Percentiles rank a stretch among this genome's conserved stretches.
Conservation (phyloP, 352 stramenopile genomes). For the Blastocystis sp. region DNA sequence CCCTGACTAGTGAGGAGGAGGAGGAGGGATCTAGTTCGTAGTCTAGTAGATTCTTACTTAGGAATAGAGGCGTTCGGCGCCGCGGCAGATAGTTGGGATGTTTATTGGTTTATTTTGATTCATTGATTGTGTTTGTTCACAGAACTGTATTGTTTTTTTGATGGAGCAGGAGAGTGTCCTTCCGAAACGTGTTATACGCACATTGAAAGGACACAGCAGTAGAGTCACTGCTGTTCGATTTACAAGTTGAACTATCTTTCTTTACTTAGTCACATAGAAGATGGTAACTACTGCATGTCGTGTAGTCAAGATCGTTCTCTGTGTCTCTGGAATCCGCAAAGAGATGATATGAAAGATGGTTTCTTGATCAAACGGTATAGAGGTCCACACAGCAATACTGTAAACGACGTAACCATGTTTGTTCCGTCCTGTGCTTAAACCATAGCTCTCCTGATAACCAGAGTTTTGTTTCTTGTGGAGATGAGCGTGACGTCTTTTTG, state of each 20-base stretch:
- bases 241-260: not conserved
- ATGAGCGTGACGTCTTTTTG: conserved; percentile 45
- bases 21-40: conserved; percentile 54
- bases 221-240: conserved; percentile 32
- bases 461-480: conserved; percentile 45
- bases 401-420: conserved; percentile 57
- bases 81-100: not conserved
- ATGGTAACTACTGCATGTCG: conserved; percentile 59
- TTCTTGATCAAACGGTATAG: conserved; percentile 62
- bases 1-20: conserved; percentile 3
- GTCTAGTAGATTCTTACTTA: not conserved
- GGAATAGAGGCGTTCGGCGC: conserved; percentile 40
- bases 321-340: conserved; percentile 50
- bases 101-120: not conserved
- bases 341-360: conserved; percentile 63
- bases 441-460: conserved; percentile 34
- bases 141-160: not conserved
- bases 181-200: not conserved
- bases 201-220: conserved; percentile 23
- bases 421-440: not conserved
- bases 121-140: not conserved
- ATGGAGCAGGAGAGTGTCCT: not conserved
- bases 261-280: not conserved
- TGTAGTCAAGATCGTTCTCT: conserved; percentile 53
- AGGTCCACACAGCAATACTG: conserved; percentile 52